Base-by-base conservation (phyloP, 805 yeast species). In the Schwanniomyces occidentalis region DNA sequence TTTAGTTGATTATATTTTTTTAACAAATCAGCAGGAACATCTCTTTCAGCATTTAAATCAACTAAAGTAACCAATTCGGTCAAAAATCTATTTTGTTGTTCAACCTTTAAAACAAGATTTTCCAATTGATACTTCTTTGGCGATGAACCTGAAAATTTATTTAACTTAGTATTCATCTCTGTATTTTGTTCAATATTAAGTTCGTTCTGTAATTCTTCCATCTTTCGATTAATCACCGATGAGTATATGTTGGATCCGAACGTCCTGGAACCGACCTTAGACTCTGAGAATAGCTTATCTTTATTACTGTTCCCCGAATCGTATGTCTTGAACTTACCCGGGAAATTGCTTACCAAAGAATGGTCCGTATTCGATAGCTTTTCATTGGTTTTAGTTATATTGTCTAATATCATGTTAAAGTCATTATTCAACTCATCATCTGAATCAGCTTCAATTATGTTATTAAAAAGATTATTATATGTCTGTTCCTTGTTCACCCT, bases 1-100 rank as follows among this genome's bases (percentile, higher is more conserved):
- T 49, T 47, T 26, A 66, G 41, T 16, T 46, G 33, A 3, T 47
- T 25, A 34, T 55, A 65, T 30, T 47, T 40, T 4, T 38, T 25
- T 12, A 34, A 31, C 12, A 41, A 37, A 29, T 45, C 43, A 8
- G 32, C 20, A 2, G 45, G 43, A 8, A 40, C n/a, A 8, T 27
- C 30, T 19, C 34, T 34, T 18, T 49, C 46, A 7, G 39, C 35
- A 30, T 43, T 38, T 2, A 54, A 16, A 15, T 48, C 54, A 3
- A 52, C 39, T 4, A 54, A 35, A 10, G 49, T 44, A 19, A 49
- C 41, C n/a, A 64, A 34, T 12, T 56, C 41, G 5, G 30, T 24
- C n/a, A 63, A 42, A 40, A 47, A 51, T 15, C 32, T 32, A 37
- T 48, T 54, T 7, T 51, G 51, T 8, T 25, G 37, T 3, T 29